Percentiles rank a stretch among this genome's conserved stretches.
Evolutionary conservation across 352 stramenopile species (phyloP).

Genomic region (Pythium phragmiticola): DNA sequence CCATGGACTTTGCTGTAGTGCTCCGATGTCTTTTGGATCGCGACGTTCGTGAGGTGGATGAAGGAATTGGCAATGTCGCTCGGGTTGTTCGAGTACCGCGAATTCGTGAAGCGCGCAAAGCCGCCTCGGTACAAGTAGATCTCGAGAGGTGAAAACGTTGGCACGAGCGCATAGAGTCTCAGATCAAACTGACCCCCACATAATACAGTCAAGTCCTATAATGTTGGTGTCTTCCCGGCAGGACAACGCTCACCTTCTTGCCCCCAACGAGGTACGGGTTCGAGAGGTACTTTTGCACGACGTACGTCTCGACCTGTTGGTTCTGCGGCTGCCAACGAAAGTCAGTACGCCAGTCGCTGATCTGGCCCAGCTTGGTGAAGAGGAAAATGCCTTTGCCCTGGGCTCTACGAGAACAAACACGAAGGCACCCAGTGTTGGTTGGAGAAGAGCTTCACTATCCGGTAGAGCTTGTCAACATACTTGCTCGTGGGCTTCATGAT

Average conservation of each 20-base stretch:
- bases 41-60: constrained; percentile 94
- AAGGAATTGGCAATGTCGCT: constrained; percentile 90
- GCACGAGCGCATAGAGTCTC: constrained; percentile 91
- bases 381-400: constrained; percentile 94
- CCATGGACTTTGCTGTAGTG: constrained; percentile 93
- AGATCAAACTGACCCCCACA: constrained; percentile 80
- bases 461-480: constrained; percentile 32
- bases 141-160: constrained; percentile 89
- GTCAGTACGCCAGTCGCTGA: constrained; percentile 92
- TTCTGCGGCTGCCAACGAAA: constrained; percentile 77
- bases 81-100: constrained; percentile 87
- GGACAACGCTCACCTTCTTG: constrained; percentile 72
- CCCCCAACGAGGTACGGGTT: constrained; percentile 93
- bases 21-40: constrained; percentile 94
- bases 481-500: constrained; percentile 97
- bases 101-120: constrained; percentile 92
- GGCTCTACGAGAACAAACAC: constrained; percentile 35
- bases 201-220: background rate
- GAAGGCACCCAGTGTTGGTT: background rate
- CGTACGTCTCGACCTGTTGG: constrained; percentile 89
- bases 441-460: background rate
- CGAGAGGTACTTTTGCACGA: constrained; percentile 93
- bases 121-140: constrained; percentile 91
- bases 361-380: constrained; percentile 92
- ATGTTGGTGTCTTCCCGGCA: background rate